These are phyloP conservation scores for Adansonia gregorii DNA, from an alignment of 441 rosid species.

Conservation along the genomic window DNA sequence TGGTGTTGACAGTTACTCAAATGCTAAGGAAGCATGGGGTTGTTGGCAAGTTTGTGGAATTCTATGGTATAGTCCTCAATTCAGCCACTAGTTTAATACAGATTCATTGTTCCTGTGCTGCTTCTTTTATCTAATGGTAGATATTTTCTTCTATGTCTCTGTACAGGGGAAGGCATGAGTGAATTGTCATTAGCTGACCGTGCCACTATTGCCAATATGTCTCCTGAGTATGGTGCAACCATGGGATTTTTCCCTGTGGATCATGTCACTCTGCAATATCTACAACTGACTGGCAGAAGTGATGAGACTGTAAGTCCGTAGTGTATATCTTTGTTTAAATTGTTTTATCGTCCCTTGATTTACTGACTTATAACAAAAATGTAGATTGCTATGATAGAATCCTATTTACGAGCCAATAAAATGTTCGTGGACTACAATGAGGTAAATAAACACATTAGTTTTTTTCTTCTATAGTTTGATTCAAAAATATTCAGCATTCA, in stretches of 20 bases:
- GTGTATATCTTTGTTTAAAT: neutral
- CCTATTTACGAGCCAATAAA: conserved; percentile 83
- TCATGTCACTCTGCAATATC: conserved; percentile 83
- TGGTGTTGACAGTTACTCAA: conserved; percentile 73
- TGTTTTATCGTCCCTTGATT: neutral
- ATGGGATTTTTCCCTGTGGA: conserved; percentile 99
- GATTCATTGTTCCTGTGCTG: conserved; percentile 3
- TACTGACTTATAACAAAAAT: conserved; percentile 38
- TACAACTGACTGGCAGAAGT: conserved; percentile 83
- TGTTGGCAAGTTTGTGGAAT: conserved; percentile 75
- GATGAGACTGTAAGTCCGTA: conserved; percentile 64
- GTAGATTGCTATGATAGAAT: conserved; percentile 89
- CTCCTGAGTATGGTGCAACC: conserved; percentile 96
- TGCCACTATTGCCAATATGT: conserved; percentile 97
- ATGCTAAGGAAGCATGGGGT: conserved; percentile 77
- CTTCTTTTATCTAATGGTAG: conserved; percentile 23
- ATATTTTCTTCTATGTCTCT: conserved; percentile 26
- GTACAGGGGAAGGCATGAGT: conserved; percentile 92
- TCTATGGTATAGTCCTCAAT: conserved; percentile 46
- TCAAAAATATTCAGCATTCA: conserved; percentile 19
- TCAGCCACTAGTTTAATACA: neutral
- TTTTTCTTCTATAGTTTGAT: conserved; percentile 18
- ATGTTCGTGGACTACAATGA: conserved; percentile 93
- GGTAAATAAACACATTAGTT: conserved; percentile 44
- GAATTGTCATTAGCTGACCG: conserved; percentile 88